Evolutionary conservation across 495 filamentous ascomycete species (phyloP).

Genomic region (Penicillium steckii): DNA sequence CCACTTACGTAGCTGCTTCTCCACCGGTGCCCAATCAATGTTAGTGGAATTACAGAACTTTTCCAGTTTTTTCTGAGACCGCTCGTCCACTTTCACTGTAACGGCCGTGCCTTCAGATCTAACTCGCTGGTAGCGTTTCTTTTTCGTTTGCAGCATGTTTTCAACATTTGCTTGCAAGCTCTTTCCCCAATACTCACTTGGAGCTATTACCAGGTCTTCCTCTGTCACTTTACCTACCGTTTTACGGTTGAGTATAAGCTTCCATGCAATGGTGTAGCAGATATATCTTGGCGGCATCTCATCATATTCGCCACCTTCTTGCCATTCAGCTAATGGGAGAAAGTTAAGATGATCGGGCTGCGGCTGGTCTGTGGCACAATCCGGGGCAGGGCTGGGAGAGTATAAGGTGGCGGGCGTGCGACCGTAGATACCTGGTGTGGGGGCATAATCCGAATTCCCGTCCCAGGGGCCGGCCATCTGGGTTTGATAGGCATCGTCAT

Average conservation of each 20-base stretch:
- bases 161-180: conserved; percentile 4
- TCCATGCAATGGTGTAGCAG: conserved; percentile 11
- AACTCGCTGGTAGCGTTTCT: too few relatives aligned
- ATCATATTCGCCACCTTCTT: conserved; percentile 3
- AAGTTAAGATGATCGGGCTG: neutral
- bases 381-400: neutral
- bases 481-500: neutral
- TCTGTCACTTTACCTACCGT: conserved; percentile 10
- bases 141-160: too few relatives aligned
- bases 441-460: neutral
- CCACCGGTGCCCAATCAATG: too few relatives aligned
- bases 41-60: too few relatives aligned
- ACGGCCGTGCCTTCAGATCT: too few relatives aligned
- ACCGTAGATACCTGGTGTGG: neutral
- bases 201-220: conserved; percentile 5
- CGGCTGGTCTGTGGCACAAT: neutral
- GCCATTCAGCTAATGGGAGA: neutral
- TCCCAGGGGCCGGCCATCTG: neutral
- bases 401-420: neutral
- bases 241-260: conserved; percentile 13
- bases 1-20: too few relatives aligned
- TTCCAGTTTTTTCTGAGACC: too few relatives aligned
- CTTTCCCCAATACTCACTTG: neutral
- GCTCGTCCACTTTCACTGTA: too few relatives aligned
- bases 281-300: conserved; percentile 1